Evolutionary conservation across 495 filamentous ascomycete genomes (phyloP).

Genomic region (Annulohypoxylon maeteangense): DNA sequence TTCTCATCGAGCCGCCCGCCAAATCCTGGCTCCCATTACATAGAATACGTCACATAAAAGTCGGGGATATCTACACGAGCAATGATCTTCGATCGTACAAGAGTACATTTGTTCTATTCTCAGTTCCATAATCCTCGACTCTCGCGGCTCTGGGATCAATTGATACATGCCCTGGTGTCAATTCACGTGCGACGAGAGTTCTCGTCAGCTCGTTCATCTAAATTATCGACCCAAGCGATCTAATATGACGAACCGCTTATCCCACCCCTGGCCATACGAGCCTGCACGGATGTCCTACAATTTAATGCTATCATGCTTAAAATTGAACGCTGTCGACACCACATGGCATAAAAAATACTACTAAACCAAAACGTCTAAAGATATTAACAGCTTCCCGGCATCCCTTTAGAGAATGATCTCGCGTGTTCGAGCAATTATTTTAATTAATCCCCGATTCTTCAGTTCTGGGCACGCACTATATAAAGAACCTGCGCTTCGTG

Average conservation of each 20-base stretch:
- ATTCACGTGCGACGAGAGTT: background rate
- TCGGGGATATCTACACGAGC: conserved; percentile 28
- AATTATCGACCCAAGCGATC: conserved; percentile 34
- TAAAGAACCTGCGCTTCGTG: background rate
- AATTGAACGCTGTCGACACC: background rate
- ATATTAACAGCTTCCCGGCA: background rate
- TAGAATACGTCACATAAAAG: conserved; percentile 19
- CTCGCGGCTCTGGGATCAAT: conserved; percentile 6
- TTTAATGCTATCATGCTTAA: conserved; percentile 36
- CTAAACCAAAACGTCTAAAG: conserved; percentile 2
- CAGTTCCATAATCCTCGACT: conserved; percentile 20
- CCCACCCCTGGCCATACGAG: conserved; percentile 9
- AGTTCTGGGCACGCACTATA: background rate
- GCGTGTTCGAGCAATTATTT: background rate
- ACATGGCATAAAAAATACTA: background rate
- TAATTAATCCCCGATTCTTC: background rate
- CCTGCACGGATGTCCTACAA: conserved; percentile 20
- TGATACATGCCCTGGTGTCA: conserved; percentile 5
- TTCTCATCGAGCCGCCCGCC: background rate
- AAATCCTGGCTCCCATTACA: conserved; percentile 8
- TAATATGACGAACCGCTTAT: conserved; percentile 35
- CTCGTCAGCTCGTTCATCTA: conserved; percentile 24
- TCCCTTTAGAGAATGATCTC: background rate
- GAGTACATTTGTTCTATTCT: conserved; percentile 36
- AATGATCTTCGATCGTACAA: conserved; percentile 43